Evolutionary conservation across 257 asterid genomes (phyloP).

Genomic region (Paulownia fortunei): DNA sequence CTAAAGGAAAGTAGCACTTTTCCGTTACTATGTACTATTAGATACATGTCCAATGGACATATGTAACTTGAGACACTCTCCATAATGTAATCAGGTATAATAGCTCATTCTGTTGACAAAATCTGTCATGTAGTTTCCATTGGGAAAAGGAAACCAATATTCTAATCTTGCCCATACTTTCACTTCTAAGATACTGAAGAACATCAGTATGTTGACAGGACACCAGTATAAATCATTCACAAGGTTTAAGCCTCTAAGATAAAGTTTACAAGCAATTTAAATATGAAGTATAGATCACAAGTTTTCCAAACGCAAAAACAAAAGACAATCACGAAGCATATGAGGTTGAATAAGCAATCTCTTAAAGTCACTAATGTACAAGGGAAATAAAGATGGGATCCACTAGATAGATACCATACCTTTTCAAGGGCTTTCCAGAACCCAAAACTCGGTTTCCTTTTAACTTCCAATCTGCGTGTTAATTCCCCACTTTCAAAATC

Average conservation of each 20-base stretch:
- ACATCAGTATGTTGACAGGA: not conserved
- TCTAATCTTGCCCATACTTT: not conserved
- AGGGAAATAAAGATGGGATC: slow-evolving; percentile 16
- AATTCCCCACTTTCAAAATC: slow-evolving; percentile 64
- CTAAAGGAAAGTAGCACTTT: not conserved
- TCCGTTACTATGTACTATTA: not conserved
- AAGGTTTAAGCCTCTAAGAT: not conserved
- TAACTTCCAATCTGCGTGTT: slow-evolving; percentile 35
- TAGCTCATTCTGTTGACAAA: not conserved
- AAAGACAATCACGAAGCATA: not conserved
- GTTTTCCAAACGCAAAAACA: not conserved
- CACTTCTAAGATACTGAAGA: not conserved
- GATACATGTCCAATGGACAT: not conserved
- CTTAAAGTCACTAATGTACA: slow-evolving; percentile 9
- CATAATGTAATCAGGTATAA: not conserved
- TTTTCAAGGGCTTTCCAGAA: slow-evolving; percentile 46
- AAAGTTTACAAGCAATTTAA: not conserved
- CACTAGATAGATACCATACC: slow-evolving; percentile 46
- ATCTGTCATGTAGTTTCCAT: not conserved
- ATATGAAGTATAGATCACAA: not conserved
- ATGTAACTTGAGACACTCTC: not conserved
- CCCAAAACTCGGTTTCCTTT: slow-evolving; percentile 39
- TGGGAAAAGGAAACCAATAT: not conserved
- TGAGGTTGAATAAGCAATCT: slow-evolving; percentile 3
- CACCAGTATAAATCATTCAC: not conserved